Percentiles rank a stretch among this genome's conserved stretches.
Conservation (phyloP, 2,329 filamentous ascomycete species). For the Pseudogymnoascus sp. region DNA sequence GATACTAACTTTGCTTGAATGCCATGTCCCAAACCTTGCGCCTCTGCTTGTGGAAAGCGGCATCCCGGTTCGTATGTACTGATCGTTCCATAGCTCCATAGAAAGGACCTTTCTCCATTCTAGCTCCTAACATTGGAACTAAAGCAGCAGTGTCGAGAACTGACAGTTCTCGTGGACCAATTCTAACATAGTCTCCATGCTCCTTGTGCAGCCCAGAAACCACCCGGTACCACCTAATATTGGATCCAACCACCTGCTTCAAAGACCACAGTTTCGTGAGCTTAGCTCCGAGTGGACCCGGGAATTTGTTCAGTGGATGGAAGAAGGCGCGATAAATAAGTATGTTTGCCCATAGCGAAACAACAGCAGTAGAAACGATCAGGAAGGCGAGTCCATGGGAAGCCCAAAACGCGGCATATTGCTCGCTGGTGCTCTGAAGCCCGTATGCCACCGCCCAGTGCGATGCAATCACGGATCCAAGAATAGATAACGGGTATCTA, state of each 20-base stretch:
- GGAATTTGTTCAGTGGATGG: constrained; percentile 20
- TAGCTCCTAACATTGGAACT: constrained; percentile 12
- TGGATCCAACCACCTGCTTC: not conserved
- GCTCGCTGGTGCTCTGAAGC: not conserved
- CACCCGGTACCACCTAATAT: constrained; percentile 15
- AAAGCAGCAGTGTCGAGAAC: constrained; percentile 19
- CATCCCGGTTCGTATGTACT: constrained; percentile 17
- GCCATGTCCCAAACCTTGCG: constrained; percentile 3
- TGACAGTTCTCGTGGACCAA: constrained; percentile 17
- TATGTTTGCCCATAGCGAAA: constrained; percentile 10
- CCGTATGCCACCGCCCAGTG: not conserved
- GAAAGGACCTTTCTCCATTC: constrained; percentile 18
- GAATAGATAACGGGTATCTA: constrained; percentile 2
- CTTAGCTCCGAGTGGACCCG: constrained; percentile 20
- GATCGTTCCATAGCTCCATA: constrained; percentile 17
- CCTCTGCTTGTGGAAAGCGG: constrained; percentile 18
- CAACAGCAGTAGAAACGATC: not conserved
- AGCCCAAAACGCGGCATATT: constrained; percentile 4
- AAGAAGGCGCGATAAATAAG: constrained; percentile 19
- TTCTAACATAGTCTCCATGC: constrained; percentile 21
- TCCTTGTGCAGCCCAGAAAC: constrained; percentile 14
- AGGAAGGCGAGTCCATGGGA: not conserved
- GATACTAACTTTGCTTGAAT: constrained; percentile 4
- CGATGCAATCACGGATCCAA: not conserved
- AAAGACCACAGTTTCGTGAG: constrained; percentile 20